Conservation (phyloP, 352 stramenopile species). For the Phytophthora citricola region DNA sequence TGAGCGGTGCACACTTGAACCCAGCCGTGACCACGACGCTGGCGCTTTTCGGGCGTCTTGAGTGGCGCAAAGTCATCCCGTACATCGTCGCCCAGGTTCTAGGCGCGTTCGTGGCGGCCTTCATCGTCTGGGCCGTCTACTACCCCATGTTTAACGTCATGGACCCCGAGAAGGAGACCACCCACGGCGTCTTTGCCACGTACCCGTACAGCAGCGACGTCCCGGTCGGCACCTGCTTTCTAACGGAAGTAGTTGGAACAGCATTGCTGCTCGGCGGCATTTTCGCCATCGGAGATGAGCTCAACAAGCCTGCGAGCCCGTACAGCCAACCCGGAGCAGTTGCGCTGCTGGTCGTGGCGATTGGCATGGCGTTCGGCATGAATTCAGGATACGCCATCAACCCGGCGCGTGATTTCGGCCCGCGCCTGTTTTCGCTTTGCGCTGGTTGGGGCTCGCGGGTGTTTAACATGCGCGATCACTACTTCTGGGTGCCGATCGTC, state of each 20-base stretch:
- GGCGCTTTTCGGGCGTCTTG: slow-evolving; percentile 43
- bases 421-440: slow-evolving; percentile 40
- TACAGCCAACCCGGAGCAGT: slow-evolving; percentile 42
- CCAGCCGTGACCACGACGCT: slow-evolving; percentile 57
- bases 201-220: slow-evolving; percentile 37
- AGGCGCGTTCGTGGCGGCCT: slow-evolving; percentile 45
- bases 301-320: slow-evolving; percentile 49
- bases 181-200: slow-evolving; percentile 46
- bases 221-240: slow-evolving; percentile 42
- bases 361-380: slow-evolving; percentile 70
- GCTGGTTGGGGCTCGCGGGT: slow-evolving; percentile 49
- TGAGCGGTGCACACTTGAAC: slow-evolving; percentile 63
- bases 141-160: slow-evolving; percentile 49
- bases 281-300: slow-evolving; percentile 50
- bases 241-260: slow-evolving; percentile 59
- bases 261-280: slow-evolving; percentile 53
- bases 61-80: slow-evolving; percentile 52
- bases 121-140: slow-evolving; percentile 55
- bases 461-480: slow-evolving; percentile 44
- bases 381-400: slow-evolving; percentile 72
- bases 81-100: slow-evolving; percentile 55
- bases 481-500: slow-evolving; percentile 39
- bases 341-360: slow-evolving; percentile 51
- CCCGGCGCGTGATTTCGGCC: slow-evolving; percentile 51
- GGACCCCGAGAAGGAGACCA: slow-evolving; percentile 44